Evolutionary conservation across 192 early-diverging fungal genomes (phyloP).

Genomic region (Gonapodya prolifera): DNA sequence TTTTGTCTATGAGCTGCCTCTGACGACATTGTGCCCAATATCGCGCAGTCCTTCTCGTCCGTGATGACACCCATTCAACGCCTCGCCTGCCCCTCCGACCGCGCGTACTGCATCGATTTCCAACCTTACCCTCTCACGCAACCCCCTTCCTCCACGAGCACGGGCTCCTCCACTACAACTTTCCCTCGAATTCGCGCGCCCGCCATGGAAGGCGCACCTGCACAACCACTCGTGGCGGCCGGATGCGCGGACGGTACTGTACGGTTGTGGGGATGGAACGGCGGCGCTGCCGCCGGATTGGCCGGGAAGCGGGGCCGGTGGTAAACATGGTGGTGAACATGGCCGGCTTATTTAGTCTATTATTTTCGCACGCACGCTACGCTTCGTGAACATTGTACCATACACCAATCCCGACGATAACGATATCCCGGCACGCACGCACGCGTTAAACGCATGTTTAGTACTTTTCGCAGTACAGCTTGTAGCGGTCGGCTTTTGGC

Average conservation of each 20-base stretch:
- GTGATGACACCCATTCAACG: not conserved
- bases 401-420: no score
- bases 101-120: not conserved
- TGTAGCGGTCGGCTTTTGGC: not conserved
- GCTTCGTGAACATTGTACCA: no score
- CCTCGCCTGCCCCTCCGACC: not conserved
- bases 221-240: not conserved
- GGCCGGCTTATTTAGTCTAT: no score
- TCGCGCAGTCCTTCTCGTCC: not conserved
- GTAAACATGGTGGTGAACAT: not conserved
- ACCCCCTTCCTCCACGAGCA: not conserved
- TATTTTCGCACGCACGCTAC: no score
- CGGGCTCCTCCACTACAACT: not conserved
- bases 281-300: not conserved
- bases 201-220: not conserved
- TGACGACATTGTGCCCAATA: not conserved
- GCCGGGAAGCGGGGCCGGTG: not conserved
- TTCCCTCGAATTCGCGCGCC: not conserved
- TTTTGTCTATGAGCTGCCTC: no score
- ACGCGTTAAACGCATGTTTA: no score
- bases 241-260: not conserved
- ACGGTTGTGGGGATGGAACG: not conserved
- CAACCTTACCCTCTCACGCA: not conserved
- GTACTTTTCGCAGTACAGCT: slow-evolving; percentile 4
- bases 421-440: no score